These are phyloP conservation scores for Gremmenia infestans DNA, from an alignment of 2,329 filamentous ascomycete species.

Conservation along the genomic window DNA sequence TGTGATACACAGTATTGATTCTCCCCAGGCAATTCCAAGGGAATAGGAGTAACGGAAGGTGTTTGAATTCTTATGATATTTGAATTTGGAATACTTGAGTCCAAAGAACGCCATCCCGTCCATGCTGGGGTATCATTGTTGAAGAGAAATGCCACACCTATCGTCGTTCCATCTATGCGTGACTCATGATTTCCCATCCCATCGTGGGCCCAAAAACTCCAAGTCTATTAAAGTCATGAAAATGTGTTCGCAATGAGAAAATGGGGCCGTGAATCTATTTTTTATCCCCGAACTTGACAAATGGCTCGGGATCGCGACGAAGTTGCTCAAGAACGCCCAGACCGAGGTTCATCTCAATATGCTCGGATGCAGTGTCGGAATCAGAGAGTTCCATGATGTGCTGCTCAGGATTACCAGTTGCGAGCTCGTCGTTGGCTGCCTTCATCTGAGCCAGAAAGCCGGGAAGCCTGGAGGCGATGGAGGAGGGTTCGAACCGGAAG, in stretches of 20 bases:
- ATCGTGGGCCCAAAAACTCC: too few species aligned
- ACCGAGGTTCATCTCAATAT: constrained; percentile 18
- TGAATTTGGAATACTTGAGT: too few species aligned
- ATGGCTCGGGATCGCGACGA: not conserved
- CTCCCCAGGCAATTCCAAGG: not conserved
- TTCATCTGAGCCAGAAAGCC: constrained; percentile 18
- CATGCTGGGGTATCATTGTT: not conserved
- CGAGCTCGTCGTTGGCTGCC: constrained; percentile 18
- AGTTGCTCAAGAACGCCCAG: constrained; percentile 19
- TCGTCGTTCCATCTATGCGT: too few species aligned
- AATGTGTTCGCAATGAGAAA: too few species aligned
- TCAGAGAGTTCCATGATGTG: constrained; percentile 13
- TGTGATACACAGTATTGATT: too few species aligned
- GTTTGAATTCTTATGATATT: too few species aligned
- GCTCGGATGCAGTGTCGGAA: constrained; percentile 3
- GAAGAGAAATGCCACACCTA: not conserved
- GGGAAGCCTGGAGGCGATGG: constrained; percentile 4
- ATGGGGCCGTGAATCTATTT: not conserved
- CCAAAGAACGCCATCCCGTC: not conserved
- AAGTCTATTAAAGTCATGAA: too few species aligned
- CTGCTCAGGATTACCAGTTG: constrained; percentile 9
- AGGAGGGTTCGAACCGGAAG: constrained; percentile 7
- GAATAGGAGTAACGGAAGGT: not conserved
- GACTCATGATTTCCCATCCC: too few species aligned
- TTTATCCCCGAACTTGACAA: not conserved